Evolutionary conservation across 305 asterid genomes (phyloP).

Genomic region (Fraxinus nigra): DNA sequence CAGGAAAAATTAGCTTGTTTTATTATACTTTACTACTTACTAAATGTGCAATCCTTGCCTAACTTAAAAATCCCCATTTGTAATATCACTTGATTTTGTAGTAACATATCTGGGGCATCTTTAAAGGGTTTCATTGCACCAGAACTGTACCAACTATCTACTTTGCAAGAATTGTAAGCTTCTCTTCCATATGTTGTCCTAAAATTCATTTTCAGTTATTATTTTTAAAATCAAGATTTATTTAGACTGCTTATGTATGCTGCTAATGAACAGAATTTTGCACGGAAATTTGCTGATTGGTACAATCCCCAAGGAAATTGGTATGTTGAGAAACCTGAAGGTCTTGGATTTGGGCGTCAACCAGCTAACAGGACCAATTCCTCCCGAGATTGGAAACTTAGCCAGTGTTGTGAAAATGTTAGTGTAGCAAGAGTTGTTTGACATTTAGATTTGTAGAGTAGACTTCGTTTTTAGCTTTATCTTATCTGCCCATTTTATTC

Average conservation of each 20-base stretch:
- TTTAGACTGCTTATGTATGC: constrained; percentile 14
- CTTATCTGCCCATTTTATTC: constrained; percentile 3
- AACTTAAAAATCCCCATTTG: constrained; percentile 8
- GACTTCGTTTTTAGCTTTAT: constrained; percentile 13
- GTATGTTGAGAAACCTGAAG: constrained; percentile 66
- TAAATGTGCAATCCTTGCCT: not conserved
- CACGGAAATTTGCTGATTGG: constrained; percentile 79
- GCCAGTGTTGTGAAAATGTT: constrained; percentile 60
- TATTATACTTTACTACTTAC: not conserved
- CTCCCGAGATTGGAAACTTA: constrained; percentile 80
- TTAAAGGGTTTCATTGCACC: constrained; percentile 84
- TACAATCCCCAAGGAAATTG: constrained; percentile 82
- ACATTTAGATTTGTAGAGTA: constrained; percentile 1
- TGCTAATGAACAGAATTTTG: constrained; percentile 50
- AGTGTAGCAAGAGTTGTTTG: constrained; percentile 32
- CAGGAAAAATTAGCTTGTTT: not conserved
- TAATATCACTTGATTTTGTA: constrained; percentile 37
- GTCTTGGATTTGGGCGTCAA: constrained; percentile 80
- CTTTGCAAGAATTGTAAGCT: constrained; percentile 78
- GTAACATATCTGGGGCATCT: constrained; percentile 80
- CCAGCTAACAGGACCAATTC: constrained; percentile 79
- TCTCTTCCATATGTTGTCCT: not conserved
- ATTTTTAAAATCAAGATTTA: not conserved
- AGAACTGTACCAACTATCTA: constrained; percentile 52
- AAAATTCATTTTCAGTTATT: not conserved